Conservation (phyloP, 2,329 filamentous ascomycete genomes). For the Ophiostoma novo-ulmi region DNA sequence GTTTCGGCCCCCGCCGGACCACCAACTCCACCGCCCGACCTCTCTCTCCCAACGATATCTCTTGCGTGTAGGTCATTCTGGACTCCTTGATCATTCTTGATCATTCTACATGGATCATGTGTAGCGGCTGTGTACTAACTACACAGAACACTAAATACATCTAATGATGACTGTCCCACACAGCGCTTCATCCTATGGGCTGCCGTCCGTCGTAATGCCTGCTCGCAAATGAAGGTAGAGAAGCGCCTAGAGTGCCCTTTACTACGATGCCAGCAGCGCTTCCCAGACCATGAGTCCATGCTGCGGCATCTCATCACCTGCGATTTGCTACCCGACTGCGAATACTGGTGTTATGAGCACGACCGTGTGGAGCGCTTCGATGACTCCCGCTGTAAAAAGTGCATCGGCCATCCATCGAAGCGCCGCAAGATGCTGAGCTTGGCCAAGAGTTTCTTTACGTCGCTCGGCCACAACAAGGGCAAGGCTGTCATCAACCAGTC, state of each 20-base stretch:
- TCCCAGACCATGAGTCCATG: conserved; percentile 50
- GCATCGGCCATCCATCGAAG: conserved; percentile 47
- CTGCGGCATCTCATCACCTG: conserved; percentile 49
- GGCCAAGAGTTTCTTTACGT: conserved; percentile 52
- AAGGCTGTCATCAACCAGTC: conserved; percentile 30
- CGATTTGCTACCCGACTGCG: conserved; percentile 44
- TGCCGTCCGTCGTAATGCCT: conserved; percentile 51
- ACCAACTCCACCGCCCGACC: conserved; percentile 23
- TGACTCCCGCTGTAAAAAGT: conserved; percentile 48
- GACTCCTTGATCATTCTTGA: not conserved
- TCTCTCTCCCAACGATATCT: conserved; percentile 19
- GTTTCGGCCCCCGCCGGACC: conserved; percentile 26
- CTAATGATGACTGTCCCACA: conserved; percentile 47
- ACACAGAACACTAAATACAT: conserved; percentile 29
- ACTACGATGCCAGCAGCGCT: conserved; percentile 46
- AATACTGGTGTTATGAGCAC: conserved; percentile 55
- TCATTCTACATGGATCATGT: not conserved
- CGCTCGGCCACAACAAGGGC: conserved; percentile 45
- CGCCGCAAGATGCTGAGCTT: conserved; percentile 48
- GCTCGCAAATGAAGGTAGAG: conserved; percentile 42
- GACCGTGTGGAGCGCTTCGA: conserved; percentile 48
- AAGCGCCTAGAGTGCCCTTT: conserved; percentile 50
- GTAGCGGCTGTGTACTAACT: conserved; percentile 12
- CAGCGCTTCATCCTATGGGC: conserved; percentile 54
- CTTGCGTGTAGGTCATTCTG: conserved; percentile 28